Evolutionary conservation across 805 yeast species (phyloP), one percentile per base, ranked within the genome.

Genomic region (Myxozyma vanderwaltii): DNA sequence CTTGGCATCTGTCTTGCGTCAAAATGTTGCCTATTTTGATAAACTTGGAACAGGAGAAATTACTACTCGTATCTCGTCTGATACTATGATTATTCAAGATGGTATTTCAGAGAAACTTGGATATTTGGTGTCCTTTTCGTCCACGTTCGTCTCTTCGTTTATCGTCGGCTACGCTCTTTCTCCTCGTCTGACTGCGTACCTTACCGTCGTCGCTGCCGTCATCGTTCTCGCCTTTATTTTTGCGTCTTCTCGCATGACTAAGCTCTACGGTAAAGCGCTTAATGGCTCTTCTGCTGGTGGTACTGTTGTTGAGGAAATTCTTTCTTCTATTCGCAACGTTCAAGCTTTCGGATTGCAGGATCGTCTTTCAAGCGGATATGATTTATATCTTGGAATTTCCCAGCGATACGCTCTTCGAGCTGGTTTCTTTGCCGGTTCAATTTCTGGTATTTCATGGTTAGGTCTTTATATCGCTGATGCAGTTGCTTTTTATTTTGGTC

Each of bases 101-200:
- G 79, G 79, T 26, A 74, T 76, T 56, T 71, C 76, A 31, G 78
- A 76, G 65, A 76, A 76, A 59, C 68, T 73, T 2, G 80, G 79
- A 13, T 68, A 71, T 41, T 70, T 75, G 44, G 64, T 73, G 24
- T 69, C 72, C 46, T 77, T 76, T 36, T 17, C 72, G n/a, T 71
- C 79, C 26, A 72, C 78, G 0, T 76, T 76, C 63, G 67, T 74
- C 27, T 58, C 76, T 38, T 75, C 79, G 5, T 66, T 76, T 26
- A 70, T 73, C 7, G 73, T 77, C 51, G 71, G 74, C 3, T 73
- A 73, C 56, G 60, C 71, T 24, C 70, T 70, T 46, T 72, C 74
- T 50, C 75, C 78, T 71, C 72, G 70, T 53, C 70, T 76, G 26
- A 68, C 79, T 0, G 64, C 60, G 2, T 57, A 65, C 21, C 59